These are phyloP conservation scores for Cutaneotrichosporon mucoides DNA, from an alignment of 1,284 basidiomycete genomes.

Conservation along the genomic window DNA sequence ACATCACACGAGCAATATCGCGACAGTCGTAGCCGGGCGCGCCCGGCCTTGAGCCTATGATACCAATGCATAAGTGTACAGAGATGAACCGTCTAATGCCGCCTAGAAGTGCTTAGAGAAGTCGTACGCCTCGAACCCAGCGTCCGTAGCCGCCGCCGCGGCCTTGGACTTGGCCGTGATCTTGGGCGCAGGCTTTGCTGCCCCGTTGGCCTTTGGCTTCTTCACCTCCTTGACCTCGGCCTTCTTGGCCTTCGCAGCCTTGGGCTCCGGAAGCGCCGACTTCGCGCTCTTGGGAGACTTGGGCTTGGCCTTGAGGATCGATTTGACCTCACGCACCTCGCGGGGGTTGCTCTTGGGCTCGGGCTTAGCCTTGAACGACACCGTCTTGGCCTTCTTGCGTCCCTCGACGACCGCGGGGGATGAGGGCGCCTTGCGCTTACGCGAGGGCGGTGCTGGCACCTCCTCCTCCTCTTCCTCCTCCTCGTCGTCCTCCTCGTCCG, in stretches of 20 bases:
- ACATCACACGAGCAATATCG: too few species aligned
- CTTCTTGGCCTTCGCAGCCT: slow-evolving; percentile 6
- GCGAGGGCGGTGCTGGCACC: slow-evolving; percentile 19
- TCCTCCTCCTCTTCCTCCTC: slow-evolving; percentile 30
- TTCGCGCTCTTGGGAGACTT: neutral
- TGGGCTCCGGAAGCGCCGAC: neutral
- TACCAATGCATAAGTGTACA: slow-evolving; percentile 2
- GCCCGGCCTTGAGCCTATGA: too few species aligned
- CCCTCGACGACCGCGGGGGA: slow-evolving; percentile 5
- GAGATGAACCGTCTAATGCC: neutral
- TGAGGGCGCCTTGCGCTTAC: slow-evolving; percentile 22
- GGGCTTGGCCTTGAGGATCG: slow-evolving; percentile 4
- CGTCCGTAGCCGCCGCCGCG: neutral
- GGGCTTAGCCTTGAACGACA: slow-evolving; percentile 26
- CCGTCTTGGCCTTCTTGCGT: slow-evolving; percentile 27
- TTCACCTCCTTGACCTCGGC: slow-evolving; percentile 15
- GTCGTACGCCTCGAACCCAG: slow-evolving; percentile 25
- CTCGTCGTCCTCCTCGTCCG: slow-evolving; percentile 32
- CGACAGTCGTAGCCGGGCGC: too few species aligned
- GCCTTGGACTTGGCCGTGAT: slow-evolving; percentile 16
- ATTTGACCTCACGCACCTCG: slow-evolving; percentile 13
- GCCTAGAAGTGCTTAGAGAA: slow-evolving; percentile 32
- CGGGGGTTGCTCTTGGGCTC: slow-evolving; percentile 15
- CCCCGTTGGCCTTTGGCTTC: slow-evolving; percentile 5
- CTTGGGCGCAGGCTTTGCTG: slow-evolving; percentile 1